Percentiles rank a stretch among this genome's conserved stretches.
Evolutionary conservation across 2,329 filamentous ascomycete species (phyloP).

Genomic region (Colletotrichum plurivorum): DNA sequence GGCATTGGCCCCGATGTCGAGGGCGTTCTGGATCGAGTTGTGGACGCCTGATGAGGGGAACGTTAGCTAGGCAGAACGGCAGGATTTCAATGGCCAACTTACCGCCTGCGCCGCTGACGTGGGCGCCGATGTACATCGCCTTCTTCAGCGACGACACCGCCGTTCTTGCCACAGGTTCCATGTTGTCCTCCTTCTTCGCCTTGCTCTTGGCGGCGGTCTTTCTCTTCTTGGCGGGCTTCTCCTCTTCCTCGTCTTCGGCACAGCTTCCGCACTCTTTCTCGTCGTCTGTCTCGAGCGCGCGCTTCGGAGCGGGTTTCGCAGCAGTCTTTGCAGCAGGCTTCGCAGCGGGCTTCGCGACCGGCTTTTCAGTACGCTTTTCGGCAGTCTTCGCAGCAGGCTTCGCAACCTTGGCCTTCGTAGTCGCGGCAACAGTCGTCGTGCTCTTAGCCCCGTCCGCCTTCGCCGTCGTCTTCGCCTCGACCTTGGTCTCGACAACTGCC

Average conservation of each 20-base stretch:
- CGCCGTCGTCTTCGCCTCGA: constrained; percentile 42
- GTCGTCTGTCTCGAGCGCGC: constrained; percentile 49
- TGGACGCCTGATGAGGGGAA: constrained; percentile 77
- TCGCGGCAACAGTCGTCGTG: constrained; percentile 23
- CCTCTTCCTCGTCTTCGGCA: constrained; percentile 40
- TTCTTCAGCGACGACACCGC: constrained; percentile 73
- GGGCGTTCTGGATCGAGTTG: constrained; percentile 84
- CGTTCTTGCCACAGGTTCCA: constrained; percentile 80
- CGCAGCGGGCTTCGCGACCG: constrained; percentile 40
- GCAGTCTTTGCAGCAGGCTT: constrained; percentile 39
- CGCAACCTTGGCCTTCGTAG: constrained; percentile 35
- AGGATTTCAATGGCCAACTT: constrained; percentile 44
- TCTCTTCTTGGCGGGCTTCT: constrained; percentile 59
- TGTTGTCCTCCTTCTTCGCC: constrained; percentile 57
- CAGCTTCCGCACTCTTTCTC: constrained; percentile 45
- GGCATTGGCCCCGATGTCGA: constrained; percentile 89
- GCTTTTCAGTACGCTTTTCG: constrained; percentile 43
- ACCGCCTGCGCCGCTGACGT: constrained; percentile 93
- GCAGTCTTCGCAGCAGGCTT: constrained; percentile 39
- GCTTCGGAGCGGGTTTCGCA: constrained; percentile 45
- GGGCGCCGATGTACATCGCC: constrained; percentile 88
- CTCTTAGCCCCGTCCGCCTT: constrained; percentile 31
- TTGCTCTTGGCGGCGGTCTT: constrained; percentile 51
- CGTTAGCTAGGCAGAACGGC: not conserved
- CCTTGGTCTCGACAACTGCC: constrained; percentile 45